Percentiles rank a stretch among this genome's conserved stretches.
phyloP scores from a whole-genome alignment of 2,329 filamentous ascomycete species.

The Alternaria viburni region DNA sequence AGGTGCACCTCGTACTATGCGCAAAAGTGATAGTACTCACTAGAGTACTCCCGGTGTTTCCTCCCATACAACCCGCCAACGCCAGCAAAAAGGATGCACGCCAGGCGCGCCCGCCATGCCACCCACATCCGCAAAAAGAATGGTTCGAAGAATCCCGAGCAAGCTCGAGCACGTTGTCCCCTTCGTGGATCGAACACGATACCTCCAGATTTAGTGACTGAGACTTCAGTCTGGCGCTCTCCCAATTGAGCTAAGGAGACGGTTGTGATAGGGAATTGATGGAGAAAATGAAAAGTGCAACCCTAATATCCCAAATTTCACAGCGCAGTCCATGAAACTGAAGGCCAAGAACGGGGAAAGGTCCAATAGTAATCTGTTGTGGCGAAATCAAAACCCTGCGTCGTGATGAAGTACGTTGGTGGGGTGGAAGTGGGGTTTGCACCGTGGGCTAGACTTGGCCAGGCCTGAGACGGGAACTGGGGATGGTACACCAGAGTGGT shows the following conservation, averaged over 20 bases:
- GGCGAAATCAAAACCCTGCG: not conserved
- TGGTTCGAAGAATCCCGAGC: constrained; percentile 19
- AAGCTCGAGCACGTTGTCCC: constrained; percentile 23
- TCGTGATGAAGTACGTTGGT: not conserved
- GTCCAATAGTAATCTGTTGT: not conserved
- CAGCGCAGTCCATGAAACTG: fast-evolving
- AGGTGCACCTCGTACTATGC: not conserved
- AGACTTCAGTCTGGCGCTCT: constrained; percentile 29
- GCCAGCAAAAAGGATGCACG: not conserved
- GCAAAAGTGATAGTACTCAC: not conserved
- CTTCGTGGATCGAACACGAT: constrained; percentile 27
- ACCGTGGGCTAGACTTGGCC: not conserved
- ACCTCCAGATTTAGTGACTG: constrained; percentile 26
- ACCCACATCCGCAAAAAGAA: not conserved
- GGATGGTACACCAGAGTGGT: not conserved
- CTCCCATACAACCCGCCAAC: not conserved
- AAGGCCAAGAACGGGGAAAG: not conserved
- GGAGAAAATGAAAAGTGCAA: not conserved
- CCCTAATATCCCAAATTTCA: fast-evolving
- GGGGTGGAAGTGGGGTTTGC: constrained; percentile 9
- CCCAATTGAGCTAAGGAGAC: constrained; percentile 29
- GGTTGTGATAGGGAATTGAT: constrained; percentile 13
- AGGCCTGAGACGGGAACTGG: not conserved
- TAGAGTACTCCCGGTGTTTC: not conserved
- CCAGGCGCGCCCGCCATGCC: fast-evolving